phyloP scores from a whole-genome alignment of 73 alveolate species.

The Symbiodinium natans region DNA sequence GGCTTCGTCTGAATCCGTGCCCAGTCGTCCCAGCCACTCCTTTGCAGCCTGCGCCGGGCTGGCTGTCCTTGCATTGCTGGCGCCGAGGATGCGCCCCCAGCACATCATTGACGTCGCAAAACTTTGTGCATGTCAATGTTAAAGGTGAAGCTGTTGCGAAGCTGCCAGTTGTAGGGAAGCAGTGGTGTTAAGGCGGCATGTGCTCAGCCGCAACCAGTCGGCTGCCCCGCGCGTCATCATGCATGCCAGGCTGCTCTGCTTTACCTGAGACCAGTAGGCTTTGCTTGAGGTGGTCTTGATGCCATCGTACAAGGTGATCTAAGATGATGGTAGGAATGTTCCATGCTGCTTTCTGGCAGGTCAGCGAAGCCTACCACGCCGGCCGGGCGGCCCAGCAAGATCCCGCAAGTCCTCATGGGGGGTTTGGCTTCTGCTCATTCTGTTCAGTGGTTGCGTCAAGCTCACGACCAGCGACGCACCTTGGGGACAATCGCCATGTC shows the following conservation, averaged over 20 bases:
- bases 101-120: too few species aligned
- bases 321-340: too few species aligned
- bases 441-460: too few species aligned
- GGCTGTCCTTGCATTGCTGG: conserved; percentile 34
- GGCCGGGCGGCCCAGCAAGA: conserved; percentile 7
- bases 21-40: background rate
- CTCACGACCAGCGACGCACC: too few species aligned
- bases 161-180: too few species aligned
- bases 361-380: conserved; percentile 59
- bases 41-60: conserved; percentile 34
- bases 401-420: background rate
- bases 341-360: conserved; percentile 40
- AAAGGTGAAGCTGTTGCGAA: too few species aligned
- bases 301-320: too few species aligned
- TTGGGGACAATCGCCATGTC: too few species aligned
- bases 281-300: too few species aligned
- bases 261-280: too few species aligned
- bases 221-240: conserved; percentile 24
- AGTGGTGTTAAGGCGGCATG: background rate
- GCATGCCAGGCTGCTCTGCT: conserved; percentile 53
- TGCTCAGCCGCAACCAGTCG: background rate
- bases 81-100: conserved; percentile 30
- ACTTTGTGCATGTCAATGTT: too few species aligned
- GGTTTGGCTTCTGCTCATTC: background rate
- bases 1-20: too few species aligned